Evolutionary conservation across 306 rosid species (phyloP), one percentile per base, ranked within the genome.

Genomic region (Rubus idaeus): DNA sequence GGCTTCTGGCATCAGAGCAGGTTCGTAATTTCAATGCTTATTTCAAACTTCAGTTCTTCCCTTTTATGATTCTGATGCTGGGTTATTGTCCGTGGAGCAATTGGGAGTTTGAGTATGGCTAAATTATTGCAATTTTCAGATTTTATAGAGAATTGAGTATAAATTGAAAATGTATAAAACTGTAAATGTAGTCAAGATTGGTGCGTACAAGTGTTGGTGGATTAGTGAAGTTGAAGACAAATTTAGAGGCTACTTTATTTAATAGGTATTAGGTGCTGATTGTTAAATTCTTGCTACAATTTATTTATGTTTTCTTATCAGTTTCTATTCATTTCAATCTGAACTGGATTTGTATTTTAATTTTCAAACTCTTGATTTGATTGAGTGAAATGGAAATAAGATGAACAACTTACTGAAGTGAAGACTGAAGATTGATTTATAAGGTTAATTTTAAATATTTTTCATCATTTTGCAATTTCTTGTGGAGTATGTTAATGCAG

Each of bases 1-100:
- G 26, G 92, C 98, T 47, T 84, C 91, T 47, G 98, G 98, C 77
- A 50, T 91, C 79, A 81, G 98, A 70, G 98, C 98, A 81, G 98
- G 98, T 93, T 17, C 18, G 55, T 26, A 73, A 23, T 12, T 63
- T 45, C 49, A 9, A 45, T 45, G 2, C 10, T 5, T 45, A 45
- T 11, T 26, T 69, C 57, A n/a, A n/a, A n/a, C n/a, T n/a, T n/a
- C n/a, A n/a, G n/a, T n/a, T n/a, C n/a, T n/a, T n/a, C n/a, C n/a
- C n/a, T n/a, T 30, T 30, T 30, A 30, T 30, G 35, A 30, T 30
- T 30, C 35, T 30, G 35, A 30, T 30, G 35, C 35, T 30, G 35
- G 35, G 35, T 30, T 26, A 26, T 26, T 26, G 30, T 26, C 30
- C 0, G 30, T 26, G 1, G 30, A 26, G 30, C 30, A 26, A 26